Base-by-base conservation (phyloP, 176 grass and related monocot genomes). In the Musa schizocarpa region DNA sequence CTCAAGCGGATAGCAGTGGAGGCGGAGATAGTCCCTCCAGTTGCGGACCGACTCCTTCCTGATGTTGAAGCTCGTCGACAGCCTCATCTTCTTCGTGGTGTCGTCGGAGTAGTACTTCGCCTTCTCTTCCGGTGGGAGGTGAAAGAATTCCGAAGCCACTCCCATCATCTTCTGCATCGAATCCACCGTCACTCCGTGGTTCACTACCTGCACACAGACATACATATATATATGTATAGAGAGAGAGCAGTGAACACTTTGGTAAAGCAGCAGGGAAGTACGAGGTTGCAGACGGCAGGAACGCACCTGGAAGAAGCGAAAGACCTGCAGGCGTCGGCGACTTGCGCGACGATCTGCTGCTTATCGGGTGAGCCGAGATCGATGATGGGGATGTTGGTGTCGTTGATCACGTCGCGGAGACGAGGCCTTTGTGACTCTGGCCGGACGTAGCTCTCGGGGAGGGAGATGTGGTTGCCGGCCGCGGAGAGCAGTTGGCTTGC, bases 1-100 rank as follows among this genome's bases (percentile, higher is more conserved):
- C 68, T 71, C 68, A 9, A 71, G 68, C 34, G 68, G 68, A 20
- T 71, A 51, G 68, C 68, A 71, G 48, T 71, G 68, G 2, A 71
- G 34, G 16, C 48, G 29, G 29, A 71, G 29, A 49, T 69, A 69
- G 16, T 69, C 66, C 27, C 66, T 69, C 66, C 66, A 69, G 25
- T 43, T 69, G 16, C 49, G 34, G 19, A 51, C 49, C 19, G 14
- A 51, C 49, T 71, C 68, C 49, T n/a, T 71, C 49, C 7, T 50
- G 17, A 71, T 11, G 49, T 71, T 71, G 49, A 71, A 52, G 68
- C 68, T 71, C 43, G 68, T 71, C 48, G 68, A 52, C 62, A 65
- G 19, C 62, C n/a, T 65, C 21, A 23, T 65, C 4, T n/a, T 65
- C 62, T 65, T 22, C 62, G 10, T 65, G 17, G 66, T 34, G 17